phyloP scores from a whole-genome alignment of 805 yeast genomes.

The Yamadazyma takamatsuzukensis region DNA sequence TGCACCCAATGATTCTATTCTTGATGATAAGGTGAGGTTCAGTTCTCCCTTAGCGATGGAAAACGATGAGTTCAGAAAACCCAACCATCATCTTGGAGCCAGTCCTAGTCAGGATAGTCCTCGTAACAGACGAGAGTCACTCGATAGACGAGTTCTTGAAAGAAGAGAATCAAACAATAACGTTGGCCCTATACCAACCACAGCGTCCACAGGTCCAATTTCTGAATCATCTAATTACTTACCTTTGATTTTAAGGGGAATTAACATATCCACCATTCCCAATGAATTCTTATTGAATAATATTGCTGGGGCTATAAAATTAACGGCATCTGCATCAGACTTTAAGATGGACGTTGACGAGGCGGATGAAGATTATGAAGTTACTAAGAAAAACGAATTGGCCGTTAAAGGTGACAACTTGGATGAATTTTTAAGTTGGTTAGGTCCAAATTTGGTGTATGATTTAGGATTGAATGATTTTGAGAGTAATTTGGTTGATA shows the following conservation, averaged over 20 bases:
- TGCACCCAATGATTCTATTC: conserved; percentile 11
- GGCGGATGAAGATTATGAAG: conserved; percentile 30
- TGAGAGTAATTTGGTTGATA: conserved; percentile 8
- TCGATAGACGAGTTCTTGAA: too few species aligned
- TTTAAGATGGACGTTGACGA: conserved; percentile 35
- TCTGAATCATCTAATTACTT: conserved; percentile 53
- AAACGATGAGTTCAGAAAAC: conserved; percentile 10
- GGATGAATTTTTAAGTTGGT: conserved; percentile 33
- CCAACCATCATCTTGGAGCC: background rate
- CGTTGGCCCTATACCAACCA: background rate
- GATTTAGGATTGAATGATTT: conserved; percentile 27
- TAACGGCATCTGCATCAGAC: conserved; percentile 18
- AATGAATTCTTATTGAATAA: conserved; percentile 40
- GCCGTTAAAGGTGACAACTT: conserved; percentile 23
- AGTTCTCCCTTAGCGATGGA: conserved; percentile 12
- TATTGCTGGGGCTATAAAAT: conserved; percentile 17
- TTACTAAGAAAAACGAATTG: conserved; percentile 27
- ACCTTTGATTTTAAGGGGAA: conserved; percentile 63
- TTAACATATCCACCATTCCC: conserved; percentile 64
- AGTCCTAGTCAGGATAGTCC: background rate
- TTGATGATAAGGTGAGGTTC: conserved; percentile 10
- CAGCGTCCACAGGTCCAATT: conserved; percentile 4
- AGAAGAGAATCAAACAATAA: background rate
- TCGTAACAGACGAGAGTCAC: background rate
- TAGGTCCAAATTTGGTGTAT: conserved; percentile 40